Evolutionary conservation across 352 stramenopile species (phyloP).

Genomic region (Labyrinthula sp.): DNA sequence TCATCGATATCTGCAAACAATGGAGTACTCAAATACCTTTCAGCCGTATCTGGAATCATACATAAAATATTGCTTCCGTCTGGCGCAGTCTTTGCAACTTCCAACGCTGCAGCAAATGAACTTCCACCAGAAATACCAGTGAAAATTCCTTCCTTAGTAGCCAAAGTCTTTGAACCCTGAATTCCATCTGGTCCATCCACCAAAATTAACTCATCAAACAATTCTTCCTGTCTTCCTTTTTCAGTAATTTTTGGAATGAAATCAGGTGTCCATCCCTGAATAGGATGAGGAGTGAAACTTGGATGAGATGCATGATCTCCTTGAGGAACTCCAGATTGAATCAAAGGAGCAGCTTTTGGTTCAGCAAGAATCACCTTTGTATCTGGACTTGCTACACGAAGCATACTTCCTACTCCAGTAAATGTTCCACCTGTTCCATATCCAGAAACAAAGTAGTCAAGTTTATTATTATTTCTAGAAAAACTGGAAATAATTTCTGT

Average conservation of each 20-base stretch:
- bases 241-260: conserved; percentile 36
- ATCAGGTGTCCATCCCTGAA: conserved; percentile 40
- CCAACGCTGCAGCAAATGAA: conserved; percentile 39
- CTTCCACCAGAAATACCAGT: conserved; percentile 41
- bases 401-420: conserved; percentile 50
- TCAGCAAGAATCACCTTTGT: conserved; percentile 45
- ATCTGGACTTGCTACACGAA: conserved; percentile 55
- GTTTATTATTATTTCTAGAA: conserved; percentile 45
- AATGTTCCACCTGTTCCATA: conserved; percentile 61
- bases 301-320: conserved; percentile 37
- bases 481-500: conserved; percentile 60
- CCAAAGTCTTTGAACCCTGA: conserved; percentile 35
- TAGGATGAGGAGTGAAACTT: conserved; percentile 40
- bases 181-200: conserved; percentile 31
- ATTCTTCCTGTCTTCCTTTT: conserved; percentile 21
- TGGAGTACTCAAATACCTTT: conserved; percentile 44
- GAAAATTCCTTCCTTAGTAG: conserved; percentile 43
- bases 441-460: conserved; percentile 61
- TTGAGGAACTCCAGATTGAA: conserved; percentile 37
- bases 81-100: conserved; percentile 38
- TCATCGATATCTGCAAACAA: conserved; percentile 42
- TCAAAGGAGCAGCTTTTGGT: conserved; percentile 35
- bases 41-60: conserved; percentile 45
- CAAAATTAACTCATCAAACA: conserved; percentile 30
- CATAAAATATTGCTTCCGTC: conserved; percentile 38